Evolutionary conservation across 495 filamentous ascomycete genomes (phyloP).

Genomic region (Friedmanniomyces endolithicus): DNA sequence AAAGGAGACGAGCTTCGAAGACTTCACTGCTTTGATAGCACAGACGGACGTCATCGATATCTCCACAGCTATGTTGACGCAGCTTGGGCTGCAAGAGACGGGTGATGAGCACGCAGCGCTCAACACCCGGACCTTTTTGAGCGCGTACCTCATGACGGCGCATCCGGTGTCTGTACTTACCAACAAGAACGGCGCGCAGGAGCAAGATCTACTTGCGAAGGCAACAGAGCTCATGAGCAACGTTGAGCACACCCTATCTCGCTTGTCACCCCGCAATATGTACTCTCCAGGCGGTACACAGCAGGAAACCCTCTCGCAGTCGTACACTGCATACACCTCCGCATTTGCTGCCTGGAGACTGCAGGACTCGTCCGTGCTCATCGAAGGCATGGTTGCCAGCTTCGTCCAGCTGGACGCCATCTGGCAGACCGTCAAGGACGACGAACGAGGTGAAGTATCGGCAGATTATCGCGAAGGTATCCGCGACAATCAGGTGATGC

Average conservation of each 20-base stretch:
- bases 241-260: slow-evolving; percentile 66
- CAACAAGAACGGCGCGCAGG: slow-evolving; percentile 66
- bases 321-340: slow-evolving; percentile 72
- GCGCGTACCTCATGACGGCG: slow-evolving; percentile 81
- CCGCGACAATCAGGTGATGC: slow-evolving; percentile 77
- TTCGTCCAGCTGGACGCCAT: slow-evolving; percentile 93
- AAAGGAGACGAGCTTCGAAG: slow-evolving; percentile 65
- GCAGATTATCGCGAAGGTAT: slow-evolving; percentile 88
- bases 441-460: slow-evolving; percentile 69
- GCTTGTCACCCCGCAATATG: slow-evolving; percentile 26
- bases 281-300: slow-evolving; percentile 32
- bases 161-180: slow-evolving; percentile 81
- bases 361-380: slow-evolving; percentile 73
- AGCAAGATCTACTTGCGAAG: slow-evolving; percentile 82
- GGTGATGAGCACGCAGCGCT: slow-evolving; percentile 55
- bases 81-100: slow-evolving; percentile 64
- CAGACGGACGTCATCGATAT: slow-evolving; percentile 56
- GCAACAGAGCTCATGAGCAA: slow-evolving; percentile 70
- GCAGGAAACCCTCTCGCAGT: slow-evolving; percentile 48
- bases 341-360: slow-evolving; percentile 94
- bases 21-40: slow-evolving; percentile 64
- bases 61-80: slow-evolving; percentile 59
- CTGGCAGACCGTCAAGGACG: slow-evolving; percentile 90
- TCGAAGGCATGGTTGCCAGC: slow-evolving; percentile 90
- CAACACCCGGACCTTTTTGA: slow-evolving; percentile 79